phyloP scores from a whole-genome alignment of 495 filamentous ascomycete genomes.

The Copromyces sp. region DNA sequence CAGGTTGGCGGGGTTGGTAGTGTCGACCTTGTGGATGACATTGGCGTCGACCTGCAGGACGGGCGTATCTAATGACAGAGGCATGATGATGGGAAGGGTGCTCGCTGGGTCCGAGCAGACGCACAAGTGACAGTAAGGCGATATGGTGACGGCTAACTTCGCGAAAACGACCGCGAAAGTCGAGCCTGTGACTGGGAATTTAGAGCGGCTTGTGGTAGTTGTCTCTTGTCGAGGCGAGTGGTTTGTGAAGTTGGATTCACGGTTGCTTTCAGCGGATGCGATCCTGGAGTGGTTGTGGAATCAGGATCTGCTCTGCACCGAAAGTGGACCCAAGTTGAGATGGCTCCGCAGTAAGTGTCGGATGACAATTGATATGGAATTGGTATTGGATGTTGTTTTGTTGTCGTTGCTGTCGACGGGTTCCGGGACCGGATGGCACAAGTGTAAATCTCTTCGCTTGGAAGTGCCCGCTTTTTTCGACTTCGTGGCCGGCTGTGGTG shows the following conservation, averaged over 20 bases:
- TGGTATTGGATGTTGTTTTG: neutral
- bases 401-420: neutral
- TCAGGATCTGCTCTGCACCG: slow-evolving; percentile 24
- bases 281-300: slow-evolving; percentile 6
- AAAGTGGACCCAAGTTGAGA: slow-evolving; percentile 7
- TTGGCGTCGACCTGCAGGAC: slow-evolving; percentile 77
- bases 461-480: neutral
- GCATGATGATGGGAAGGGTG: slow-evolving; percentile 23
- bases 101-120: slow-evolving; percentile 24
- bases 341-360: neutral
- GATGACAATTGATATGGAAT: neutral
- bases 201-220: neutral
- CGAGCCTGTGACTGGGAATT: neutral
- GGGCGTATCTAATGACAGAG: slow-evolving; percentile 24
- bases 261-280: slow-evolving; percentile 9
- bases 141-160: slow-evolving; percentile 10
- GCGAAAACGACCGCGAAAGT: slow-evolving; percentile 15
- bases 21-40: slow-evolving; percentile 89
- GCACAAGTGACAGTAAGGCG: slow-evolving; percentile 6
- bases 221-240: neutral
- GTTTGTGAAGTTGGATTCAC: neutral
- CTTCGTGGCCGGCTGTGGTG: slow-evolving; percentile 1
- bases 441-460: neutral
- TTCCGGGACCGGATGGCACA: neutral
- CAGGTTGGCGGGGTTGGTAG: slow-evolving; percentile 80